A percentile compares a stretch with the other conserved stretches of the same genome.
Conservation (phyloP, 108 stramenopile species). For the Seminavis robusta region DNA sequence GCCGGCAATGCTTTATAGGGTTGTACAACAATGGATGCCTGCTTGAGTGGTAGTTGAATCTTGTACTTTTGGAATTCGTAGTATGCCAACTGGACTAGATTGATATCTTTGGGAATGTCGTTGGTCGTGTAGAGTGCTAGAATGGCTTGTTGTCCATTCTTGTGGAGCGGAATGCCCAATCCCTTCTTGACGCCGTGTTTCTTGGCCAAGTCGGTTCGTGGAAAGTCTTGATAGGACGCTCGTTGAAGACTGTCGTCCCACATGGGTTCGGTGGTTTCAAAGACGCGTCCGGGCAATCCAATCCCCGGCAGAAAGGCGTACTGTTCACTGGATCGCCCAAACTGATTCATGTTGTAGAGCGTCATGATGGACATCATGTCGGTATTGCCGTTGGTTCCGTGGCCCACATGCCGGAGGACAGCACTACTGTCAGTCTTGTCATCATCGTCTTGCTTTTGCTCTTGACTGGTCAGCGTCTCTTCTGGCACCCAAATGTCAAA, state of each 20-base stretch:
- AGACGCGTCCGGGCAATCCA: slow-evolving; percentile 8
- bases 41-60: background rate
- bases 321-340: background rate
- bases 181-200: slow-evolving; percentile 4
- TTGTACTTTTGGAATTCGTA: background rate
- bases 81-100: background rate
- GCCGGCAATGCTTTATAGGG: too few species aligned
- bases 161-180: slow-evolving; percentile 1
- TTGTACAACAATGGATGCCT: background rate
- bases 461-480: background rate
- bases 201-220: slow-evolving; percentile 1
- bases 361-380: background rate
- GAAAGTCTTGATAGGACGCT: background rate
- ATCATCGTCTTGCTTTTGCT: background rate
- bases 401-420: background rate
- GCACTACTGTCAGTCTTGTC: background rate
- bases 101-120: background rate
- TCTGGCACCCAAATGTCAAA: slow-evolving; percentile 6
- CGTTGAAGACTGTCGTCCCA: background rate
- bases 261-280: background rate
- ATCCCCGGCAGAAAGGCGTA: slow-evolving; percentile 1
- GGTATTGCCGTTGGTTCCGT: background rate
- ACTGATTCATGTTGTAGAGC: slow-evolving; percentile 8
- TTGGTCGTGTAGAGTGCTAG: background rate
- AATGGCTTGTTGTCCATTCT: background rate